These are phyloP conservation scores for Coffea canephora DNA, from an alignment of 257 asterid species.

Conservation along the genomic window DNA sequence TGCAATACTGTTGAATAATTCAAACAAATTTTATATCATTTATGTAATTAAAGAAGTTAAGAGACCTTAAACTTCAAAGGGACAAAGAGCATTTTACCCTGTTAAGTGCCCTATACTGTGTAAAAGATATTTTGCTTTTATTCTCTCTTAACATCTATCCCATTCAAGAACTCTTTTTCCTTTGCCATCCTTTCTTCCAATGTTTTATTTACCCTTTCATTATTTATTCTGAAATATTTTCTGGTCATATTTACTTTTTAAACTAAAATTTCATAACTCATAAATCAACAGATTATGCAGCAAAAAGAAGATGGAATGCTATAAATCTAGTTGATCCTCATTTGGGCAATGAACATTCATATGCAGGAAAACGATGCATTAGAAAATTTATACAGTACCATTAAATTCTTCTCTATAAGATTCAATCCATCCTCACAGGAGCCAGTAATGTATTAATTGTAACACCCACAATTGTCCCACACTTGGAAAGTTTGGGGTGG, in stretches of 20 bases:
- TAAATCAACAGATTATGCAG: not conserved
- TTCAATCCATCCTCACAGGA: not conserved
- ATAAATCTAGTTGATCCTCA: not conserved
- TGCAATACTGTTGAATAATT: too few species aligned
- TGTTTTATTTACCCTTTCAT: not conserved
- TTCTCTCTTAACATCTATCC: not conserved
- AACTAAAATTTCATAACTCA: not conserved
- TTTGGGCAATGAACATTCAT: not conserved
- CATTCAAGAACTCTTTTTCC: not conserved
- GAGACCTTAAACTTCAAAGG: too few species aligned
- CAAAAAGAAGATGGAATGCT: not conserved
- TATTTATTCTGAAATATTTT: too few species aligned
- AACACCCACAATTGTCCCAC: too few species aligned
- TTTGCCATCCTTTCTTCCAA: not conserved
- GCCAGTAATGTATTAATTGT: not conserved
- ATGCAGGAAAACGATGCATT: not conserved
- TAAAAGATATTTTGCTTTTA: not conserved
- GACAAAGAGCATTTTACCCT: too few species aligned
- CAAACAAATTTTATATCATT: too few species aligned
- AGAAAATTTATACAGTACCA: not conserved
- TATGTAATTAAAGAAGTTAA: too few species aligned
- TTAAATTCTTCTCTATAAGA: not conserved
- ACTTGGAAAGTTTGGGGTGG: too few species aligned
- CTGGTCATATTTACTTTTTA: not conserved
- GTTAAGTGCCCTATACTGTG: too few species aligned